A percentile compares a stretch with the other conserved stretches of the same genome.
These are phyloP conservation scores for Trichoderma endophyticum DNA, from an alignment of 2,329 filamentous ascomycete species.

Conservation along the genomic window DNA sequence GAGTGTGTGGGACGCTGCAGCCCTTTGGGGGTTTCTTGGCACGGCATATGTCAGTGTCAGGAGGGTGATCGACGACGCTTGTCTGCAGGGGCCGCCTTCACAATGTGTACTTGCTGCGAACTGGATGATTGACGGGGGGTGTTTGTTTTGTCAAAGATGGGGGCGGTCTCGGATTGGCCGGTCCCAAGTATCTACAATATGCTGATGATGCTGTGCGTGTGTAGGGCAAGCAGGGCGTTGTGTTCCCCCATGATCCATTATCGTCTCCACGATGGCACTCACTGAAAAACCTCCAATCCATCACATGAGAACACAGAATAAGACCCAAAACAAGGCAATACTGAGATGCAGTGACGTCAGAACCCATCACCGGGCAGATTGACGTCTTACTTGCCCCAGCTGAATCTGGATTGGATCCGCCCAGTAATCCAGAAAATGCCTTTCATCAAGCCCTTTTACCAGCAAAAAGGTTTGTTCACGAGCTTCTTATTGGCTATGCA, in stretches of 20 bases:
- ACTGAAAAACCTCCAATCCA: background rate
- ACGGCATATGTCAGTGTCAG: background rate
- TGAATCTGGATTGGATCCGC: background rate
- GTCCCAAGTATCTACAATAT: background rate
- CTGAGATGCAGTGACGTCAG: background rate
- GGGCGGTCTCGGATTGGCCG: background rate
- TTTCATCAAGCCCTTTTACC: background rate
- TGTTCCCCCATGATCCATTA: background rate
- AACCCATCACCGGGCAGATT: background rate
- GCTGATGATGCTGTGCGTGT: background rate
- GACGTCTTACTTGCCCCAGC: background rate
- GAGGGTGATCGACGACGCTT: constrained; percentile 6
- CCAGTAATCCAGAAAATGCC: background rate
- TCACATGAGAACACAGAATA: background rate
- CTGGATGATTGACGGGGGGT: background rate
- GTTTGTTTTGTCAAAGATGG: background rate
- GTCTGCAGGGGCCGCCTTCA: background rate
- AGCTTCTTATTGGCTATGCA: background rate
- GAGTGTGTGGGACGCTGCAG: background rate
- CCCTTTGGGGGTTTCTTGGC: background rate
- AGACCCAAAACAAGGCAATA: background rate
- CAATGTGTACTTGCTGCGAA: background rate
- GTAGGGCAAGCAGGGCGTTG: background rate
- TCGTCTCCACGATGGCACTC: background rate
- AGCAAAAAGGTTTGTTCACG: background rate